These are phyloP conservation scores for Ascochyta fabae DNA, from an alignment of 2,329 filamentous ascomycete species.

Conservation along the genomic window DNA sequence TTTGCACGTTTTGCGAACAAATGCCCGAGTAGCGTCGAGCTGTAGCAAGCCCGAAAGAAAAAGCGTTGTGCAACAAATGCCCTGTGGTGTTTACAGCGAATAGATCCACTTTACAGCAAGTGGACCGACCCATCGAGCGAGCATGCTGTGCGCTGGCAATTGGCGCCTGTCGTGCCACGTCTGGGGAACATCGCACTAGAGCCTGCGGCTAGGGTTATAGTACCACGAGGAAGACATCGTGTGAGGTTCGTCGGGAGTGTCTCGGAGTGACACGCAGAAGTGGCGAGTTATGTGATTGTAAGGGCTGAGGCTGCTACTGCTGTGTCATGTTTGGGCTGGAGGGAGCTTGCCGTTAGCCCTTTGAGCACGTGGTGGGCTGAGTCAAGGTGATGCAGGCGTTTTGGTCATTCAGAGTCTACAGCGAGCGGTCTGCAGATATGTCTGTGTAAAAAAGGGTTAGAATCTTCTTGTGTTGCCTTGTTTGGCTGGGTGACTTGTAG, in stretches of 20 bases:
- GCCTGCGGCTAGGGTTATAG: slow-evolving; percentile 13
- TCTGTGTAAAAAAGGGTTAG: neutral
- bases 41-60: slow-evolving; percentile 3
- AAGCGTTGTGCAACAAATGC: slow-evolving; percentile 8
- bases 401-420: neutral
- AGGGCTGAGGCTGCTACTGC: slow-evolving; percentile 4
- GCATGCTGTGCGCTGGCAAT: slow-evolving; percentile 30
- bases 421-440: neutral
- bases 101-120: slow-evolving; percentile 15
- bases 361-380: slow-evolving; percentile 14
- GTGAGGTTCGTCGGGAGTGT: slow-evolving; percentile 26
- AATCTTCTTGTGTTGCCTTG: neutral
- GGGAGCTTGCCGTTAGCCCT: neutral
- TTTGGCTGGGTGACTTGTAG: neutral
- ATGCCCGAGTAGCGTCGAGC: slow-evolving; percentile 4
- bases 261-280: slow-evolving; percentile 23
- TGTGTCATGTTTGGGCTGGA: slow-evolving; percentile 5
- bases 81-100: slow-evolving; percentile 18
- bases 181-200: slow-evolving; percentile 33
- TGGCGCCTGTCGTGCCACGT: slow-evolving; percentile 36
- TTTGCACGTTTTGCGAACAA: slow-evolving; percentile 5
- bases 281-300: slow-evolving; percentile 4
- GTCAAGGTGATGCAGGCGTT: neutral
- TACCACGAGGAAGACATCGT: slow-evolving; percentile 25
- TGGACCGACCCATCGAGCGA: slow-evolving; percentile 17